Percentiles rank a stretch among this genome's conserved stretches.
Conservation (phyloP, 1,139 yeast species). For the Lodderomyces orthopsilosis region DNA sequence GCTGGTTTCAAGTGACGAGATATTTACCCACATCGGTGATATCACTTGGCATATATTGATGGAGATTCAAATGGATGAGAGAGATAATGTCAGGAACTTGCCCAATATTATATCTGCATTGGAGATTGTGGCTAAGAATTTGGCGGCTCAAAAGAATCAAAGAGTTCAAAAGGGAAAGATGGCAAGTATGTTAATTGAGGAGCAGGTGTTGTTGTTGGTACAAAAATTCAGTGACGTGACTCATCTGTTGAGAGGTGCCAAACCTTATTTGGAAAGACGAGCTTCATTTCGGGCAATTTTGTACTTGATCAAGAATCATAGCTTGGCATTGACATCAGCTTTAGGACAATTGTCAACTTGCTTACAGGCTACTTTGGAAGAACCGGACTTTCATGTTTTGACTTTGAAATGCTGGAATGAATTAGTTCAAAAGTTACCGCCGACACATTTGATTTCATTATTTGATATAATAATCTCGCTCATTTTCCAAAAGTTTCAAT, state of each 20-base stretch:
- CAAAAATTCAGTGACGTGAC: conserved; percentile 76
- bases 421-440: conserved; percentile 49
- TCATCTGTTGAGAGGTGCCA: conserved; percentile 67
- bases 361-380: conserved; percentile 75
- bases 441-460: conserved; percentile 49
- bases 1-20: conserved; percentile 35
- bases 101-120: conserved; percentile 38
- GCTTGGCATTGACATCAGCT: conserved; percentile 65
- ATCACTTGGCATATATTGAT: conserved; percentile 42
- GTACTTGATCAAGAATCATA: conserved; percentile 61
- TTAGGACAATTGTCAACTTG: conserved; percentile 88
- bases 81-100: conserved; percentile 28
- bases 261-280: conserved; percentile 69
- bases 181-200: conserved; percentile 33
- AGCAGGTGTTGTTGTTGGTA: conserved; percentile 71
- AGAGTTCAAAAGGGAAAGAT: conserved; percentile 3
- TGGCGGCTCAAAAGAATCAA: conserved; percentile 14
- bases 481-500: conserved; percentile 60
- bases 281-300: conserved; percentile 74
- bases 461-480: conserved; percentile 46
- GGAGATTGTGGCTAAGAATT: conserved; percentile 34
- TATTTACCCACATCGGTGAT: conserved; percentile 45
- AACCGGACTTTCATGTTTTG: conserved; percentile 55
- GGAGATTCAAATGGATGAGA: conserved; percentile 33
- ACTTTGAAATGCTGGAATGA: conserved; percentile 69